A percentile compares a stretch with the other conserved stretches of the same genome.
These are phyloP conservation scores for Nigrospora sphaerica DNA, from an alignment of 2,329 filamentous ascomycete species.

Conservation along the genomic window DNA sequence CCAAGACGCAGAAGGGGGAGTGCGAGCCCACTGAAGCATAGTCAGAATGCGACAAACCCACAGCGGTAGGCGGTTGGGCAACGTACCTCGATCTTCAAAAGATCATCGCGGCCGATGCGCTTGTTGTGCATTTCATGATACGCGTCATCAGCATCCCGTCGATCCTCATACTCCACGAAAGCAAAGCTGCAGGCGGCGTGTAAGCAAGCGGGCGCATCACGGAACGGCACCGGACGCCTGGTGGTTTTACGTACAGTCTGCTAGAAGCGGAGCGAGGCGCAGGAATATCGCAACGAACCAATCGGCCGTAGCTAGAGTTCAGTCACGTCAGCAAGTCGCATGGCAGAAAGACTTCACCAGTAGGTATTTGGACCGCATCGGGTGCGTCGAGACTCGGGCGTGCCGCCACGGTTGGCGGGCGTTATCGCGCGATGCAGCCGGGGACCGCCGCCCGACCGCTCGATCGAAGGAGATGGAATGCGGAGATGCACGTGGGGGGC, in stretches of 20 bases:
- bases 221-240: not conserved
- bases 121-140: constrained; percentile 99
- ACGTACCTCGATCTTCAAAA: constrained; percentile 93
- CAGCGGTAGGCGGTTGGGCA: not conserved
- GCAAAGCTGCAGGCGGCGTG: constrained; percentile 59
- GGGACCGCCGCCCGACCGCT: constrained; percentile 34
- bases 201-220: not conserved
- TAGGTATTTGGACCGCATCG: constrained; percentile 16
- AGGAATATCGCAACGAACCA: constrained; percentile 97
- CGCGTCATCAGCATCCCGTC: constrained; percentile 95
- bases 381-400: constrained; percentile 21
- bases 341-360: constrained; percentile 17
- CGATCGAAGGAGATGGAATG: constrained; percentile 35
- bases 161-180: constrained; percentile 98
- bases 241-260: constrained; percentile 69
- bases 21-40: constrained; percentile 81
- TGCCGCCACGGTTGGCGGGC: constrained; percentile 25
- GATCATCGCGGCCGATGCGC: constrained; percentile 89
- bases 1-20: constrained; percentile 96
- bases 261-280: constrained; percentile 89
- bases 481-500: constrained; percentile 23
- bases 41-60: not conserved
- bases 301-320: constrained; percentile 75
- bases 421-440: constrained; percentile 26
- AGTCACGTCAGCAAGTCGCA: constrained; percentile 35